Evolutionary conservation across 1,139 yeast genomes (phyloP).

Genomic region (Suhomyces guaymorum): DNA sequence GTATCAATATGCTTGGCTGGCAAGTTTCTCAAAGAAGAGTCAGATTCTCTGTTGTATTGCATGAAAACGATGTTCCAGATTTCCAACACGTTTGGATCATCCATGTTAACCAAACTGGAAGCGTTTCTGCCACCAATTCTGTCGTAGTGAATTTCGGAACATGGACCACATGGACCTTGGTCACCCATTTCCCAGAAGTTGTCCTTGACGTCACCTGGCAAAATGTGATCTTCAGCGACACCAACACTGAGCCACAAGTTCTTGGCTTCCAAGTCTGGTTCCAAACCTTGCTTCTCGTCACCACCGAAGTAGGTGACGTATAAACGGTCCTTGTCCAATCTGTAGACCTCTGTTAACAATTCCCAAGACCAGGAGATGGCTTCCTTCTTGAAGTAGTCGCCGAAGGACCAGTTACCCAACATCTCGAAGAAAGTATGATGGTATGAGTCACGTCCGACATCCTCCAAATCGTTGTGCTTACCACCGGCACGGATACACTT

Average conservation of each 20-base stretch:
- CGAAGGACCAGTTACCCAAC: conserved; percentile 99
- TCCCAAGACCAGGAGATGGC: conserved; percentile 92
- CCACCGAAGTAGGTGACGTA: conserved; percentile 98
- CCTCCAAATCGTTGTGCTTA: conserved; percentile 97
- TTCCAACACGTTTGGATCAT: conserved; percentile 96
- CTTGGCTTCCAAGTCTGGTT: conserved; percentile 93
- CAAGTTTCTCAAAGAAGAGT: conserved; percentile 73
- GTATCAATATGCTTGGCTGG: conserved; percentile 97
- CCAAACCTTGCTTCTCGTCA: conserved; percentile 77
- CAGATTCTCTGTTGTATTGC: conserved; percentile 93
- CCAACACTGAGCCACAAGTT: conserved; percentile 84
- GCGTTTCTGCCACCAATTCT: conserved; percentile 98
- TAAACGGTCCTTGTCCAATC: conserved; percentile 72
- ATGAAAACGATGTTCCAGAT: conserved; percentile 97
- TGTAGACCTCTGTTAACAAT: conserved; percentile 78
- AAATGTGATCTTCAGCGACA: conserved; percentile 85
- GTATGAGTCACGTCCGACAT: conserved; percentile 95
- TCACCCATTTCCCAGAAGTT: conserved; percentile 99
- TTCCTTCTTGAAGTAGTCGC: conserved; percentile 95
- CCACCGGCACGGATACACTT: conserved; percentile 99
- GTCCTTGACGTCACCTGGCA: conserved; percentile 87
- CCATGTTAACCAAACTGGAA: conserved; percentile 82
- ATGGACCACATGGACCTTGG: conserved; percentile 99
- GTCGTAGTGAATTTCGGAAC: conserved; percentile 96
- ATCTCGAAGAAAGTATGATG: conserved; percentile 98